phyloP scores from a whole-genome alignment of 2,329 filamentous ascomycete species.

The Phialophora chinensis region DNA sequence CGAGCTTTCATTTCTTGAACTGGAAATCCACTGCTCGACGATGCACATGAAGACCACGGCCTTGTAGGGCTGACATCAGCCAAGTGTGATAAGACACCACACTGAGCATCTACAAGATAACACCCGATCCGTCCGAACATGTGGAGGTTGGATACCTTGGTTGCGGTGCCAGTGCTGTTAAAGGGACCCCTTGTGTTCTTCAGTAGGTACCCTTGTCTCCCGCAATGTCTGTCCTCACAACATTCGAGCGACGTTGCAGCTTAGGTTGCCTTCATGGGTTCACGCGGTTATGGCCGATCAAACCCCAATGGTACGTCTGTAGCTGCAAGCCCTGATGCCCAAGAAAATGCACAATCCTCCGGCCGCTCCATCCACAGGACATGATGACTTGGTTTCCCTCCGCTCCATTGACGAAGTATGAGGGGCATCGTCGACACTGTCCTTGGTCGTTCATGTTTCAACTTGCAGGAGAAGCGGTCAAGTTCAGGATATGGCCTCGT shows the following conservation, averaged over 20 bases:
- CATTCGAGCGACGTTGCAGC: background rate
- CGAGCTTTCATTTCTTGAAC: background rate
- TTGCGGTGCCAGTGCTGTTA: background rate
- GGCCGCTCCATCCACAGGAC: background rate
- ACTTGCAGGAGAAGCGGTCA: background rate
- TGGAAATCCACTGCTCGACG: background rate
- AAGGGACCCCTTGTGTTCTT: background rate
- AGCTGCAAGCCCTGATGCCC: background rate
- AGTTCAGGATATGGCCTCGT: background rate
- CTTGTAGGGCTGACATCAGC: background rate
- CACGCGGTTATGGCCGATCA: background rate
- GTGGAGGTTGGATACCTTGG: too few species aligned
- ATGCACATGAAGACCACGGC: background rate
- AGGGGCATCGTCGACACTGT: background rate
- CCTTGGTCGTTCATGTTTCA: background rate
- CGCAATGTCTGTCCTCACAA: background rate
- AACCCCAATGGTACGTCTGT: background rate
- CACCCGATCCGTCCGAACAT: background rate
- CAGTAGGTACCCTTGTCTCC: background rate
- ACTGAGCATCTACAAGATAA: background rate
- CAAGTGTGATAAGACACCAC: background rate
- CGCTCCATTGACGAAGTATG: background rate
- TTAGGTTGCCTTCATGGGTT: background rate
- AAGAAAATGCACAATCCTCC: background rate
- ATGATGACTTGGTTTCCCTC: background rate